phyloP scores from a whole-genome alignment of 2,329 filamentous ascomycete genomes.

The Clonostachys chloroleuca region DNA sequence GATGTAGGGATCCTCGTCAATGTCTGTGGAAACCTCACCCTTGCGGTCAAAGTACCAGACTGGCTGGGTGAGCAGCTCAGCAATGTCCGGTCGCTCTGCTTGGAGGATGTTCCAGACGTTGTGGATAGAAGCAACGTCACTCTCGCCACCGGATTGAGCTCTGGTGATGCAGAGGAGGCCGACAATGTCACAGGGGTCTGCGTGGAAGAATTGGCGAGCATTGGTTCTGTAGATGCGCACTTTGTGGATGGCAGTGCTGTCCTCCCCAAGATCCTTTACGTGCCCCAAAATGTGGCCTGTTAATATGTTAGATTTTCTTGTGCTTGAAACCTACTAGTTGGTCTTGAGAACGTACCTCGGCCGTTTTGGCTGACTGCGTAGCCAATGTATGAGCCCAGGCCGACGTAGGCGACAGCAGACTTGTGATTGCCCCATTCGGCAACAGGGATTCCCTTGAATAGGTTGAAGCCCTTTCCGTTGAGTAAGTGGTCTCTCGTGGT shows the following conservation, averaged over 20 bases:
- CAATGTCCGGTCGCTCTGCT: conserved; percentile 70
- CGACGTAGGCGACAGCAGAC: conserved; percentile 83
- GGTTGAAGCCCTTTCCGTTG: conserved; percentile 83
- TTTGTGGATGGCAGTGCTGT: conserved; percentile 74
- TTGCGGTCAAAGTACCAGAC: conserved; percentile 93
- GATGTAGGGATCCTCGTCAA: conserved; percentile 72
- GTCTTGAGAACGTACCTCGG: conserved; percentile 19
- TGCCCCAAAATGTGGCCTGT: conserved; percentile 78
- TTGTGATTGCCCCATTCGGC: conserved; percentile 72
- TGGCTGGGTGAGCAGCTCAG: conserved; percentile 67
- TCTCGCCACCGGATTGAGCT: conserved; percentile 76
- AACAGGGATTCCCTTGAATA: conserved; percentile 84
- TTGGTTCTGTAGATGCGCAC: conserved; percentile 89
- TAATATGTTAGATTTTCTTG: too few species aligned
- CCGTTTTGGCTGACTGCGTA: conserved; percentile 88
- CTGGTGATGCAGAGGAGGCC: conserved; percentile 76
- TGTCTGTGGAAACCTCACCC: conserved; percentile 61
- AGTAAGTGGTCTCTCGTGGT: conserved; percentile 33
- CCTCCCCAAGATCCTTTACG: conserved; percentile 84
- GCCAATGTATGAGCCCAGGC: conserved; percentile 76
- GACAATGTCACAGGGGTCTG: conserved; percentile 78
- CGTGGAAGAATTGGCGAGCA: conserved; percentile 54
- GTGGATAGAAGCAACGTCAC: conserved; percentile 73
- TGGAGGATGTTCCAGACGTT: conserved; percentile 78
- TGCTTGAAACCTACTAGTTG: too few species aligned